Conservation (phyloP, 345 rosid genomes). For the Leavenworthia alabamica region DNA sequence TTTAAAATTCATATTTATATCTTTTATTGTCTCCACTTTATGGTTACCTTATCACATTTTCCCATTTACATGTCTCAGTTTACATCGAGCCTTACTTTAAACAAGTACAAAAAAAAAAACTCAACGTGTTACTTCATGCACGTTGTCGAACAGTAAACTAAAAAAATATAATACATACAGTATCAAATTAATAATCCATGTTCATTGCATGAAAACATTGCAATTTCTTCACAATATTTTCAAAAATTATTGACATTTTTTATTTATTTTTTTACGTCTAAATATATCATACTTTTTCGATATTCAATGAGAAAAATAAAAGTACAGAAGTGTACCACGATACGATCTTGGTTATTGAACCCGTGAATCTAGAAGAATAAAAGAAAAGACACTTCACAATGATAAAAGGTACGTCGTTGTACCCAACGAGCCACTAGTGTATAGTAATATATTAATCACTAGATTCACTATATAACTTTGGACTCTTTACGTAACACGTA, state of each 20-base stretch:
- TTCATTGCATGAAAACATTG: background rate
- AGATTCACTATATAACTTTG: background rate
- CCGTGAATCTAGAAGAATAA: conserved; percentile 29
- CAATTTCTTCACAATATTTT: background rate
- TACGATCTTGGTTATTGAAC: conserved; percentile 25
- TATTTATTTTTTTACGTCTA: background rate
- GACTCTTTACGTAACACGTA: conserved; percentile 15
- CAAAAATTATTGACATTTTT: background rate
- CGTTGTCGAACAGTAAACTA: conserved; percentile 16
- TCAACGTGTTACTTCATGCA: conserved; percentile 30
- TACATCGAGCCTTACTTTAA: conserved; percentile 17
- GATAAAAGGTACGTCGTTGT: conserved; percentile 23
- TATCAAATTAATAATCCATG: background rate
- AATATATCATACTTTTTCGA: background rate
- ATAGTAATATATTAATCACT: background rate
- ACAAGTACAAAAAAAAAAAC: conserved; percentile 19
- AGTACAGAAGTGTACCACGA: conserved; percentile 32
- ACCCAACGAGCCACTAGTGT: conserved; percentile 25
- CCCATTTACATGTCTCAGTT: conserved; percentile 31
- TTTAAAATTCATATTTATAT: background rate
- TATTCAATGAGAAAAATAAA: background rate
- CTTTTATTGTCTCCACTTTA: conserved; percentile 32
- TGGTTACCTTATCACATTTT: conserved; percentile 31
- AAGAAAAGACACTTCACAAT: conserved; percentile 18
- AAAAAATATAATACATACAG: background rate